Conservation (phyloP, 192 early-diverging fungal species). For the Kappamyces sp. region DNA sequence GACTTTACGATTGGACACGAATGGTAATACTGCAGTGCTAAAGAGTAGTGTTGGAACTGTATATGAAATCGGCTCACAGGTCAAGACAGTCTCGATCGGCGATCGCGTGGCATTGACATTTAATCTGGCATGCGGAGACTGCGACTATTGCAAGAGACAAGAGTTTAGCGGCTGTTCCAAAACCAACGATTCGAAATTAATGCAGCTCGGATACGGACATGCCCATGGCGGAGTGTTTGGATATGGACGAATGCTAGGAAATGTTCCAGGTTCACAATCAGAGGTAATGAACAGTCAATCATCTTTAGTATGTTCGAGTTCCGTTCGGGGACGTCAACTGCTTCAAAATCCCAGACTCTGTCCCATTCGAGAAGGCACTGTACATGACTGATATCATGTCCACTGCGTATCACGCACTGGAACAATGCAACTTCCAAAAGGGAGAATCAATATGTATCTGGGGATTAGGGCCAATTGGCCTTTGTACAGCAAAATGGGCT, state of each 20-base stretch:
- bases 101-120: constrained; percentile 44
- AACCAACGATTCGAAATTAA: constrained; percentile 41
- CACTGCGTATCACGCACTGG: constrained; percentile 46
- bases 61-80: constrained; percentile 37
- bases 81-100: constrained; percentile 42
- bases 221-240: constrained; percentile 21
- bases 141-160: constrained; percentile 43
- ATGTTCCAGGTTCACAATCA: constrained; percentile 33
- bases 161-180: constrained; percentile 40
- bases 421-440: constrained; percentile 24
- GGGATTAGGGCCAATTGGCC: constrained; percentile 49
- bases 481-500: constrained; percentile 32
- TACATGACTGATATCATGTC: constrained; percentile 47
- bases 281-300: constrained; percentile 35
- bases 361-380: constrained; percentile 43
- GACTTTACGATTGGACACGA: constrained; percentile 55
- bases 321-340: constrained; percentile 52
- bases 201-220: constrained; percentile 22
- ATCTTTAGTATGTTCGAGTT: constrained; percentile 49
- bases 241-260: constrained; percentile 21
- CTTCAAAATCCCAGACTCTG: constrained; percentile 33
- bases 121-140: constrained; percentile 43
- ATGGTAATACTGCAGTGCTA: background rate
- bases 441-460: constrained; percentile 52
- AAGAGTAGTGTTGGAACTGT: constrained; percentile 36